Evolutionary conservation across 2,329 filamentous ascomycete species (phyloP), one percentile per base, ranked within the genome.

Genomic region (Diaporthe aspalathi): DNA sequence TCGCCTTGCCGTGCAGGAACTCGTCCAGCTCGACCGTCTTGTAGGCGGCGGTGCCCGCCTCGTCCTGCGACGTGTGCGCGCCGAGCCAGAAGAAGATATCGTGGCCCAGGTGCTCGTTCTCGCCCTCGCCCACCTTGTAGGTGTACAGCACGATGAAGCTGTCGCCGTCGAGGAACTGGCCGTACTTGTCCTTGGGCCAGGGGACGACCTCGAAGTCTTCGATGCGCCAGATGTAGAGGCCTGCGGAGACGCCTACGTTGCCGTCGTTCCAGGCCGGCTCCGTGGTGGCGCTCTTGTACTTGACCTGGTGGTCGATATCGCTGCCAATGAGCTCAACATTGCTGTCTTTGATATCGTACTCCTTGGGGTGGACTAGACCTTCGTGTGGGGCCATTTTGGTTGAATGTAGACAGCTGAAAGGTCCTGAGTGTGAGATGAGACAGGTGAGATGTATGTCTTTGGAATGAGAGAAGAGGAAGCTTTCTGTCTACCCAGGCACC

Each of bases 1-100:
- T 88, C 0, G 90, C 90, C 0, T 84, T 81, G 2, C 90, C 90
- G 50, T 85, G 81, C 63, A 93, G 79, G 76, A 91, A 92, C 79
- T 92, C 90, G 75, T 92, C 91, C 20, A 93, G 83, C 79, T 92
- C 91, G 29, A 92, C 90, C 0, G 90, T 91, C 83, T 92, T 93
- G 81, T 93, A 91, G 2, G 91, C 90, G 0, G 91, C 91, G 0
- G 88, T 89, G 20, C 90, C 91, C 2, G 90, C 90, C 80, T 93
- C 91, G 74, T 92, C 91, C 80, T 92, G 89, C 2, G 88, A 86
- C 0, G 90, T 92, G 76, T 91, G 87, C 66, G 80, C 83, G 5
- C 91, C 91, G 0, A 92, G 84, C 90, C 90, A 93, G 82, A 92
- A 92, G 83, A 90, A 92, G 76, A 92, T 86, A 63, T 92, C 90